Conservation (phyloP, 2,329 filamentous ascomycete genomes). For the Exophiala bonariae region DNA sequence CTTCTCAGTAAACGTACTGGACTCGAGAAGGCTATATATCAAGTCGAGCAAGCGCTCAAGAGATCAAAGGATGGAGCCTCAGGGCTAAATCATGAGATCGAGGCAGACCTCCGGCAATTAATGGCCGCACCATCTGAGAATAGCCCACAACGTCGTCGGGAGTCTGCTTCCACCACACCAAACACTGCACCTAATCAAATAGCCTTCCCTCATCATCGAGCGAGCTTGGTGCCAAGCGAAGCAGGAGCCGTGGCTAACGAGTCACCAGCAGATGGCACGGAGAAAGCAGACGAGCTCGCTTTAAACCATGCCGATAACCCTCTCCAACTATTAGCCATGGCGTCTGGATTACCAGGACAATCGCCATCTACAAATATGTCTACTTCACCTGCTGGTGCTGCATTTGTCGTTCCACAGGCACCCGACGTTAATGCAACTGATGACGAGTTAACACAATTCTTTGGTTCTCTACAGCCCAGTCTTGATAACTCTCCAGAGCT, state of each 20-base stretch:
- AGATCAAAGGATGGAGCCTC: constrained; percentile 51
- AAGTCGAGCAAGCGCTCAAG: constrained; percentile 69
- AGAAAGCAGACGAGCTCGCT: constrained; percentile 55
- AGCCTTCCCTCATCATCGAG: constrained; percentile 14
- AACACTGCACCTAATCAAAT: neutral
- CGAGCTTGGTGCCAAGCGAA: constrained; percentile 4
- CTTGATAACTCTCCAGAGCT: constrained; percentile 64
- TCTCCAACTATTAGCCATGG: constrained; percentile 69
- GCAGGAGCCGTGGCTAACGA: constrained; percentile 31
- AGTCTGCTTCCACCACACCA: constrained; percentile 8
- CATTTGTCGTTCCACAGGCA: constrained; percentile 24
- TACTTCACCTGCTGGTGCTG: constrained; percentile 53
- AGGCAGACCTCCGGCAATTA: constrained; percentile 51
- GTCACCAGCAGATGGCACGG: constrained; percentile 28
- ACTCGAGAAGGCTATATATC: constrained; percentile 71
- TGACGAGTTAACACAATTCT: constrained; percentile 62
- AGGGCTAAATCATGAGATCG: constrained; percentile 44
- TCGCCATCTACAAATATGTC: constrained; percentile 38
- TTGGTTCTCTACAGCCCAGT: constrained; percentile 63
- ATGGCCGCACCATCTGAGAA: constrained; percentile 50
- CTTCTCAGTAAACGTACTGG: constrained; percentile 67
- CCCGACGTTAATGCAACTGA: constrained; percentile 38
- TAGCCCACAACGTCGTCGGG: constrained; percentile 20
- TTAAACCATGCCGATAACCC: constrained; percentile 75
- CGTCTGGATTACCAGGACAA: constrained; percentile 50